Evolutionary conservation across 1,139 yeast genomes (phyloP).

Genomic region (Petasospora fabianii): DNA sequence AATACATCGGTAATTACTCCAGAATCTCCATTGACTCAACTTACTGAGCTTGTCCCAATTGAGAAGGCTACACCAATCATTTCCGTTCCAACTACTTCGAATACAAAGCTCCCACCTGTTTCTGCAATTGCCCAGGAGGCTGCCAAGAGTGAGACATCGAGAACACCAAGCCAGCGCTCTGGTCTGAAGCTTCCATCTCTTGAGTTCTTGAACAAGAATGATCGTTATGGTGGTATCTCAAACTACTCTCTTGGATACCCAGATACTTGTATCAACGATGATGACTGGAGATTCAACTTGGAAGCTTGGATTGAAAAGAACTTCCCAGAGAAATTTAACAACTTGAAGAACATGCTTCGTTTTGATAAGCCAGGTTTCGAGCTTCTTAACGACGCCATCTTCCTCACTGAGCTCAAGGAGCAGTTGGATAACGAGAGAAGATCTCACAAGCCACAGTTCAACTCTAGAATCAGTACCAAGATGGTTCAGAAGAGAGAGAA

Average conservation of each 20-base stretch:
- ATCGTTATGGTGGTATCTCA: conserved; percentile 17
- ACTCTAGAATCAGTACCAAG: conserved; percentile 32
- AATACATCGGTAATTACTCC: conserved; percentile 14
- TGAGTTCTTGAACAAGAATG: conserved; percentile 20
- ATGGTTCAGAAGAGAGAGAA: conserved; percentile 19
- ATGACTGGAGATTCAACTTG: conserved; percentile 29
- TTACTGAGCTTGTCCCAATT: conserved; percentile 10
- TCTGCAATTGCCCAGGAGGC: conserved; percentile 1
- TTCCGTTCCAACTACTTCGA: conserved; percentile 6
- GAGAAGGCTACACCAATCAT: conserved; percentile 6
- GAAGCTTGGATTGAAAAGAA: conserved; percentile 30
- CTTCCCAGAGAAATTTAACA: conserved; percentile 29
- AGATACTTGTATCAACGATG: conserved; percentile 27
- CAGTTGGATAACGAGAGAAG: conserved; percentile 19
- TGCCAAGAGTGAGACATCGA: neutral
- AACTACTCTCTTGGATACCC: conserved; percentile 25
- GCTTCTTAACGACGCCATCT: conserved; percentile 27
- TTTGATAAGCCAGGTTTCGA: conserved; percentile 29
- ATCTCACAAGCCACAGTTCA: conserved; percentile 24
- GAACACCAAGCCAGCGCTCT: neutral
- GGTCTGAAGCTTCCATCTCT: conserved; percentile 14
- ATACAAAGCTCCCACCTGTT: conserved; percentile 7
- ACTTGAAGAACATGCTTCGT: conserved; percentile 27
- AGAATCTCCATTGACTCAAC: conserved; percentile 10
- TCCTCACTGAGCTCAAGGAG: conserved; percentile 25